Percentiles rank a stretch among this genome's conserved stretches.
Evolutionary conservation across 352 stramenopile species (phyloP).

Genomic region (Sclerospora graminicola): DNA sequence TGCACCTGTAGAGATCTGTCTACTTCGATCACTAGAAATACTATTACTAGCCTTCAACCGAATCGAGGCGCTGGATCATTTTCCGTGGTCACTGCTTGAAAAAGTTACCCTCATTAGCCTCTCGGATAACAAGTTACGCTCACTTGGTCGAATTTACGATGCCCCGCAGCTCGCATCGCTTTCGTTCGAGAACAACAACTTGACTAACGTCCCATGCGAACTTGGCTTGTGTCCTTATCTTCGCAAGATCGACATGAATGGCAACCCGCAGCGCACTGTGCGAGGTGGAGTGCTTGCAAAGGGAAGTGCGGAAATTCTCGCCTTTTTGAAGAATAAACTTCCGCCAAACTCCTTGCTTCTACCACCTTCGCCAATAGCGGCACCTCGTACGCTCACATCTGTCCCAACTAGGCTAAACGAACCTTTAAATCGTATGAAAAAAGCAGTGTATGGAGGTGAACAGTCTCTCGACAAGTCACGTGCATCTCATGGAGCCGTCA

Average conservation of each 20-base stretch:
- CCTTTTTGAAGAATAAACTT: constrained; percentile 76
- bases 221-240: constrained; percentile 39
- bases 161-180: constrained; percentile 48
- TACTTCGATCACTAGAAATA: constrained; percentile 40
- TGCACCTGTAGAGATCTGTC: constrained; percentile 27
- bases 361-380: constrained; percentile 12
- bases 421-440: constrained; percentile 1
- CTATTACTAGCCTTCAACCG: constrained; percentile 62
- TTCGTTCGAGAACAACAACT: constrained; percentile 81
- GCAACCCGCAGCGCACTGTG: constrained; percentile 78
- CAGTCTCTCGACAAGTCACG: constrained; percentile 2
- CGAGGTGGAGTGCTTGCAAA: constrained; percentile 62
- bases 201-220: constrained; percentile 47
- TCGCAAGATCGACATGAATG: constrained; percentile 73
- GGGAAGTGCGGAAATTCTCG: constrained; percentile 59
- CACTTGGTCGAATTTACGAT: constrained; percentile 56
- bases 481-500: constrained; percentile 5
- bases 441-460: background rate
- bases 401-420: constrained; percentile 3
- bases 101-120: constrained; percentile 48
- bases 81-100: constrained; percentile 39
- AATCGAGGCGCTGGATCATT: constrained; percentile 55
- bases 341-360: constrained; percentile 27
- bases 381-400: background rate
- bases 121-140: constrained; percentile 69